phyloP scores from a whole-genome alignment of 2,329 filamentous ascomycete genomes.

The Orbilia quercus region DNA sequence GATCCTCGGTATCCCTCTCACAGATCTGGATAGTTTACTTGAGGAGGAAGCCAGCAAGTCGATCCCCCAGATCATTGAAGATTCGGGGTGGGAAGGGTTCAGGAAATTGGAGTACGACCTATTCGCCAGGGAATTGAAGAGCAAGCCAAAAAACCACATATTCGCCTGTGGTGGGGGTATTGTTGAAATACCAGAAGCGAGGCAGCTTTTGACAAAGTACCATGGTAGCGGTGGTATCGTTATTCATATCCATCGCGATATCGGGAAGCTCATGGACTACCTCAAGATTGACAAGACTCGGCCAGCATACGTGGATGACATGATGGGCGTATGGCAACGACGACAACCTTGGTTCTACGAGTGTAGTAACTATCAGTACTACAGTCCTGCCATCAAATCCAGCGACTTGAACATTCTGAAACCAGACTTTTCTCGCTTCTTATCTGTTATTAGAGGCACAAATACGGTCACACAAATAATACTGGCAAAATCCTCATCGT shows the following conservation, averaged over 20 bases:
- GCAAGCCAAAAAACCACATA: constrained; percentile 79
- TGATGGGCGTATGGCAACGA: constrained; percentile 88
- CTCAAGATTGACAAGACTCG: constrained; percentile 87
- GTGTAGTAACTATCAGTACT: constrained; percentile 94
- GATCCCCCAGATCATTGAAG: constrained; percentile 86
- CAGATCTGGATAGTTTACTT: constrained; percentile 89
- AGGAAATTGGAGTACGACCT: constrained; percentile 80
- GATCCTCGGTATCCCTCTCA: constrained; percentile 78
- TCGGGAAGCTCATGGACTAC: constrained; percentile 87
- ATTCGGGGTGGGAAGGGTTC: constrained; percentile 87
- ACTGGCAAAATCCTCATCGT: constrained; percentile 76
- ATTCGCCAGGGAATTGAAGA: constrained; percentile 77
- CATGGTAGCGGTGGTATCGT: constrained; percentile 82
- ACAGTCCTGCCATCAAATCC: constrained; percentile 75
- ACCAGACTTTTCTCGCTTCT: constrained; percentile 78
- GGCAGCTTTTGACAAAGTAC: constrained; percentile 78
- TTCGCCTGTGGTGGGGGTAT: constrained; percentile 95
- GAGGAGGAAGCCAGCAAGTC: constrained; percentile 78
- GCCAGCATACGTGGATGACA: constrained; percentile 91
- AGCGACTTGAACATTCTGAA: constrained; percentile 68
- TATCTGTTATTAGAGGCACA: constrained; percentile 75
- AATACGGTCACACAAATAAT: constrained; percentile 69
- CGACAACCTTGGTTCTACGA: constrained; percentile 89
- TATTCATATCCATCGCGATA: constrained; percentile 86
- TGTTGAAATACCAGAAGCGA: constrained; percentile 84